A percentile compares a stretch with the other conserved stretches of the same genome.
These are phyloP conservation scores for Myriangium duriaei DNA, from an alignment of 2,329 filamentous ascomycete species.

Conservation along the genomic window DNA sequence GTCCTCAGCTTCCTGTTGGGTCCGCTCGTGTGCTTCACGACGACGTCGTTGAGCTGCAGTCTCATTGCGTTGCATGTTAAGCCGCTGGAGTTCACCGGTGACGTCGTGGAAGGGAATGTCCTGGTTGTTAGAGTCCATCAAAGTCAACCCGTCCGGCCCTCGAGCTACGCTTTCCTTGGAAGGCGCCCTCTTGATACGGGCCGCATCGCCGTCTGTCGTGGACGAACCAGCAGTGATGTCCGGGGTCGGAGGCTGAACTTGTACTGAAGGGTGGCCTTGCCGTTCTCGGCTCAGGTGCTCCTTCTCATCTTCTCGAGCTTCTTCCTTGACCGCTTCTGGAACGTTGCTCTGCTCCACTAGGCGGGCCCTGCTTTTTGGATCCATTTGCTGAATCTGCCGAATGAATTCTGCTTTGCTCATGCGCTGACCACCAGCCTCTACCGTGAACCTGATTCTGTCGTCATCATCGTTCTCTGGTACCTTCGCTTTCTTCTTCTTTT, in stretches of 20 bases:
- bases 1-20: conserved; percentile 20
- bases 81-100: conserved; percentile 17
- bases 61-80: conserved; percentile 16
- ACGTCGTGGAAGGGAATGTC: conserved; percentile 38
- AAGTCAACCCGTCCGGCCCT: conserved; percentile 25
- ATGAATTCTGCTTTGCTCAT: conserved; percentile 77
- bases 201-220: conserved; percentile 3
- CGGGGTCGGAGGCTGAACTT: conserved; percentile 9
- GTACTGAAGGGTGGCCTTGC: conserved; percentile 1
- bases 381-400: conserved; percentile 57
- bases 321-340: conserved; percentile 35
- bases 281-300: conserved; percentile 13
- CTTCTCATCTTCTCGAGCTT: conserved; percentile 30
- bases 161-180: conserved; percentile 9
- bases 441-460: conserved; percentile 61
- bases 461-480: conserved; percentile 48
- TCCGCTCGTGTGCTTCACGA: conserved; percentile 20
- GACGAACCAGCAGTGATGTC: conserved; percentile 12
- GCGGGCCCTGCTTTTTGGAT: conserved; percentile 48
- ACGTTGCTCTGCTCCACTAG: conserved; percentile 36
- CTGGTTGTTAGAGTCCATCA: conserved; percentile 33
- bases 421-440: conserved; percentile 56
- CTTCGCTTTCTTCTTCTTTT: conserved; percentile 13
- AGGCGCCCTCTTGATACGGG: conserved; percentile 10
- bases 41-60: conserved; percentile 33